Evolutionary conservation across 2,329 filamentous ascomycete genomes (phyloP).

Genomic region (Penicillium sp.): DNA sequence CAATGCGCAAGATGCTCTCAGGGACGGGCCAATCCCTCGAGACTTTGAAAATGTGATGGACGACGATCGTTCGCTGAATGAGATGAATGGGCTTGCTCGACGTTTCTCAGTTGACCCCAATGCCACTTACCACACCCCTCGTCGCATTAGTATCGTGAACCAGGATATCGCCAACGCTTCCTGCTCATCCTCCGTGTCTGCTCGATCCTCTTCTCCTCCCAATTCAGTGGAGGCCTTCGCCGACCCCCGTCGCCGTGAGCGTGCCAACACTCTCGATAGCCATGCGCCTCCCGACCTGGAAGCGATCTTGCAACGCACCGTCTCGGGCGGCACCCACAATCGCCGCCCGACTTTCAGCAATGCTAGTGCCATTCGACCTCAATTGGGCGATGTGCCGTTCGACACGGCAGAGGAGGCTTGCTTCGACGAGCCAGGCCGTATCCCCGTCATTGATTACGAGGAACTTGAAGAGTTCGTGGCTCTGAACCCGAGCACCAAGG

Average conservation of each 20-base stretch:
- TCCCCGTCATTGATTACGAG: conserved; percentile 85
- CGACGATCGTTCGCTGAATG: conserved; percentile 57
- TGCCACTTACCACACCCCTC: conserved; percentile 35
- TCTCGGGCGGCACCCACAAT: conserved; percentile 66
- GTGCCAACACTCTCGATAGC: conserved; percentile 66
- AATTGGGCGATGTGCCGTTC: conserved; percentile 36
- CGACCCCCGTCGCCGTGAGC: conserved; percentile 79
- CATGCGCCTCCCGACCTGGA: conserved; percentile 55
- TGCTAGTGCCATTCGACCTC: conserved; percentile 56
- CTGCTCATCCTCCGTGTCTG: conserved; percentile 52
- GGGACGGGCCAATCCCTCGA: conserved; percentile 56
- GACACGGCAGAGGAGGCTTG: conserved; percentile 66
- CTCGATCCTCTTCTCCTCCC: conserved; percentile 77
- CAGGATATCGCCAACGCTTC: conserved; percentile 45
- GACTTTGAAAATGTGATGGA: conserved; percentile 90
- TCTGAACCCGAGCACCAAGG: conserved; percentile 54
- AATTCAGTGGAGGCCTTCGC: conserved; percentile 98
- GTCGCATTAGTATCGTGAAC: conserved; percentile 37
- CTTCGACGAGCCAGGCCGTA: conserved; percentile 76
- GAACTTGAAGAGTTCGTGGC: conserved; percentile 89
- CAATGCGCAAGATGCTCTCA: conserved; percentile 48
- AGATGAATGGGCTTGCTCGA: conserved; percentile 36
- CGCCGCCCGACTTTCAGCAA: conserved; percentile 61
- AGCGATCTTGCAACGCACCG: conserved; percentile 65
- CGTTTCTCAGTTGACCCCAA: conserved; percentile 46